Base-by-base conservation (phyloP, 768 basidiomycete species). In the Termitomyces sp. region DNA sequence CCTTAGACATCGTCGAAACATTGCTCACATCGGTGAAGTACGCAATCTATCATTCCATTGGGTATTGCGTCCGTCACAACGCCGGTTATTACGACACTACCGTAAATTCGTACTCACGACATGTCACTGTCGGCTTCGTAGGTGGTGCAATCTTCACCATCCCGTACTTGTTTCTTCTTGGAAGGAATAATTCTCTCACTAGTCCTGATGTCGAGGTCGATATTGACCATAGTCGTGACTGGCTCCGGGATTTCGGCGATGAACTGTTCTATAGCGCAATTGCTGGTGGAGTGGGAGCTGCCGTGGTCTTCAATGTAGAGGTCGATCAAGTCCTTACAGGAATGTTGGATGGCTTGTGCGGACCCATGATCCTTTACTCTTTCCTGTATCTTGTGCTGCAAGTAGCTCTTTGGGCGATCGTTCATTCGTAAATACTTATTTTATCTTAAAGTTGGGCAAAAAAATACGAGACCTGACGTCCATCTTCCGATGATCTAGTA, bases 21-120 rank as follows among this genome's bases (percentile, higher is more conserved):
- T 62, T 58, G 8, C 57, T 66, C 57, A 64, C 63, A 44, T 64
- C 66, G 2, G 61, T 66, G 41, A 66, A 66, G 28, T 66, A 64
- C 50, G 66, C 66, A 10, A 53, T 61, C 38, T 66, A 66, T 55
- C 66, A 66, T 30, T 53, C 46, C 23, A 28, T 63, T 47, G 63
- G 61, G 2, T 50, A 59, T 51, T 54, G 50, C 4, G 28, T 50
- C 40, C 43, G 63, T n/a, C 38, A 26, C 26, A 13, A 12, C 13
- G 26, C 30, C 28, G 38, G 52, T 30, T n/a, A 30, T 20, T n/a
- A n/a, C 40, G 28, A 52, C 44, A 32, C 38, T 23, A 57, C 56
- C 40, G 50, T 40, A 28, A 38, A 57, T 35, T 61, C 51, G 26
- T 43, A 49, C 26, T 41, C 49, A 20, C 46, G 48, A n/a, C 36